Conservation (phyloP, 73 alveolate genomes). For the Durusdinium trenchii region DNA sequence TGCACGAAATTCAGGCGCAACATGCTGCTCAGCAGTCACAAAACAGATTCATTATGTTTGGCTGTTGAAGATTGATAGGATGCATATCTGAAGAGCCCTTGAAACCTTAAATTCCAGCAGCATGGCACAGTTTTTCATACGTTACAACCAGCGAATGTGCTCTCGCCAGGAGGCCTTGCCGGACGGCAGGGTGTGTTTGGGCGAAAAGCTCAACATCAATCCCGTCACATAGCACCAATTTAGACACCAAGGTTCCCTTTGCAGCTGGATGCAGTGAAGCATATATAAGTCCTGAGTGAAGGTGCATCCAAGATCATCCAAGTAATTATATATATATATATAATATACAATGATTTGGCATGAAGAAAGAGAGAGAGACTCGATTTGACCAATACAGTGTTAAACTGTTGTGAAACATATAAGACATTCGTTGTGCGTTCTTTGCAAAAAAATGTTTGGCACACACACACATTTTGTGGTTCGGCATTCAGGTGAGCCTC, state of each 20-base stretch:
- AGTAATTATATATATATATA: no score
- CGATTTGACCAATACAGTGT: no score
- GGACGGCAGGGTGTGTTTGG: constrained; percentile 73
- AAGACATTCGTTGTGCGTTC: not conserved
- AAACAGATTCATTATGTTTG: not conserved
- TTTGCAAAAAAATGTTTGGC: not conserved
- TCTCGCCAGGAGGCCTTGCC: constrained; percentile 62
- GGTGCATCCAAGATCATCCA: no score
- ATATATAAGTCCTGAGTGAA: no score
- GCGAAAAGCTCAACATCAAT: constrained; percentile 63
- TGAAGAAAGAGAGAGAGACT: no score
- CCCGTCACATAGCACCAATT: constrained; percentile 64
- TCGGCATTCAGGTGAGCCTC: constrained; percentile 56
- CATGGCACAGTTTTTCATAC: not conserved
- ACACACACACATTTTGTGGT: not conserved
- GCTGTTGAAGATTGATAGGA: not conserved
- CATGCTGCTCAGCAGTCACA: not conserved
- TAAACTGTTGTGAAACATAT: no score
- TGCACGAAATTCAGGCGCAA: constrained; percentile 90
- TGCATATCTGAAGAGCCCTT: not conserved
- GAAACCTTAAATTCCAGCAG: not conserved
- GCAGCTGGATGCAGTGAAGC: no score
- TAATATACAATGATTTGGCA: no score
- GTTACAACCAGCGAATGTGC: not conserved
- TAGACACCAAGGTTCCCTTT: no score